phyloP scores from a whole-genome alignment of 164 flowering plant genomes.

The Vitis vinifera region ASM3070453v1 NC_081822.1:10778501-10779000 shows the following conservation, averaged over 20 bases:
- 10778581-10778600: slow-evolving; percentile 4
- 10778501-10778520: slow-evolving; percentile 5
- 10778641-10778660: neutral
- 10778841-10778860: slow-evolving; percentile 15
- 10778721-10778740: neutral
- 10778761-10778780: slow-evolving; percentile 20
- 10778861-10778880: slow-evolving; percentile 22
- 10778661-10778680: neutral
- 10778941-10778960: slow-evolving; percentile 80
- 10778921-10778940: neutral
- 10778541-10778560: neutral
- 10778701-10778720: slow-evolving; percentile 7
- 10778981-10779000: slow-evolving; percentile 88
- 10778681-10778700: no score
- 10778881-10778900: slow-evolving; percentile 34
- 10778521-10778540: neutral
- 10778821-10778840: slow-evolving; percentile 8
- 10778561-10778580: slow-evolving; percentile 1
- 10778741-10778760: slow-evolving; percentile 15
- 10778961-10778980: slow-evolving; percentile 86
- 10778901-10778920: slow-evolving; percentile 16
- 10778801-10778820: slow-evolving; percentile 22
- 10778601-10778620: slow-evolving; percentile 5
- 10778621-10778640: neutral
- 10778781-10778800: slow-evolving; percentile 14